Evolutionary conservation across 2,329 filamentous ascomycete genomes (phyloP).

Genomic region (Cladosporium sp.): DNA sequence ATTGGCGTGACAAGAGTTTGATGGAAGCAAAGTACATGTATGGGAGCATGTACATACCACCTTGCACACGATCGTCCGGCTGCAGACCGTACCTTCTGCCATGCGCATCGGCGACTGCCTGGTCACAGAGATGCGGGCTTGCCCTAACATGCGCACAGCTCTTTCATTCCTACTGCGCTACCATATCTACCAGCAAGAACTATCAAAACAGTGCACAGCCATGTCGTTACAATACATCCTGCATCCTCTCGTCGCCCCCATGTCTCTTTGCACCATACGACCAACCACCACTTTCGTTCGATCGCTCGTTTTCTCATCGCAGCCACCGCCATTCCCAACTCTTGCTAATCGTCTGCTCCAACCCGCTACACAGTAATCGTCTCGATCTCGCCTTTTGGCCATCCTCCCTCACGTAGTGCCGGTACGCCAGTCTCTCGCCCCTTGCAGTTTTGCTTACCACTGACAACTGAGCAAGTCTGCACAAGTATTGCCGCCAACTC

Average conservation of each 20-base stretch:
- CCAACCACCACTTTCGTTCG: constrained; percentile 15
- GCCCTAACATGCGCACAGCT: not conserved
- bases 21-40: too few species aligned
- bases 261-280: constrained; percentile 4
- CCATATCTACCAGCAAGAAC: constrained; percentile 7
- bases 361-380: not conserved
- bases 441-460: not conserved
- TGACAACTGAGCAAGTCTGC: not conserved
- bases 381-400: too few species aligned
- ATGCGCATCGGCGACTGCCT: too few species aligned
- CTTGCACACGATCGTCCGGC: too few species aligned
- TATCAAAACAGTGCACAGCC: constrained; percentile 9
- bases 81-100: too few species aligned
- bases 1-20: too few species aligned
- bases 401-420: not conserved
- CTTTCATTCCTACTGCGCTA: not conserved
- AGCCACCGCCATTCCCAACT: constrained; percentile 29
- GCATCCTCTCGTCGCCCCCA: constrained; percentile 1
- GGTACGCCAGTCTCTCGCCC: not conserved
- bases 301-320: constrained; percentile 20
- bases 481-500: not conserved
- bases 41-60: too few species aligned
- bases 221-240: not conserved
- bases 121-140: not conserved
- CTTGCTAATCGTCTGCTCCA: constrained; percentile 23